Percentiles rank a stretch among this genome's conserved stretches.
Evolutionary conservation across 768 basidiomycete genomes (phyloP).

Genomic region (Pisolithus albus): DNA sequence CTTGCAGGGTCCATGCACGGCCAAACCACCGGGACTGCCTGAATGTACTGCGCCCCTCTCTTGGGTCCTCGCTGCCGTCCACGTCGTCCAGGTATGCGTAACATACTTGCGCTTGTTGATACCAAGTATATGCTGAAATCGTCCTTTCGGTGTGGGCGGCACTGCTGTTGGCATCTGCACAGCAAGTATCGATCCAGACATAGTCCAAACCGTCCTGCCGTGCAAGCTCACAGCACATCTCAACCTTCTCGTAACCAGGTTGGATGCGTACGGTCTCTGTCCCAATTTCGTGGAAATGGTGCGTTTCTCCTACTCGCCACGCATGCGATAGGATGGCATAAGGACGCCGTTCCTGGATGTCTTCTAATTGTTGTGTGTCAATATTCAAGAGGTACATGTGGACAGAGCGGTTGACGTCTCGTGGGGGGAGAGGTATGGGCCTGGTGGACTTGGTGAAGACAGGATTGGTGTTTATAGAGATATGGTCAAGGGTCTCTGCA

Average conservation of each 20-base stretch:
- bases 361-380: not conserved
- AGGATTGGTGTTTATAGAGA: not conserved
- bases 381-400: constrained; percentile 6
- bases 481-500: no score
- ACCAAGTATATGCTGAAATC: constrained; percentile 14
- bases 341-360: not conserved
- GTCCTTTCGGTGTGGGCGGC: constrained; percentile 9
- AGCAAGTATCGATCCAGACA: constrained; percentile 12
- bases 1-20: not conserved
- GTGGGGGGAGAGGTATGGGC: not conserved
- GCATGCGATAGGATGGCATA: constrained; percentile 10
- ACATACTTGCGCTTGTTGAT: constrained; percentile 11
- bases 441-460: not conserved
- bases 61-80: not conserved
- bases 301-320: constrained; percentile 3
- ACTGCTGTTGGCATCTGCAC: constrained; percentile 13
- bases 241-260: constrained; percentile 4
- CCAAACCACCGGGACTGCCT: constrained; percentile 9
- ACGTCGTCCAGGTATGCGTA: constrained; percentile 9
- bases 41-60: not conserved
- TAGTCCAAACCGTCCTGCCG: constrained; percentile 4
- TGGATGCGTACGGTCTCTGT: not conserved
- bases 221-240: constrained; percentile 1
- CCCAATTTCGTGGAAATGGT: not conserved
- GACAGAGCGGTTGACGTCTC: not conserved